Conservation (phyloP, 129 eudicot species). For the Helianthus tuberosus region DNA sequence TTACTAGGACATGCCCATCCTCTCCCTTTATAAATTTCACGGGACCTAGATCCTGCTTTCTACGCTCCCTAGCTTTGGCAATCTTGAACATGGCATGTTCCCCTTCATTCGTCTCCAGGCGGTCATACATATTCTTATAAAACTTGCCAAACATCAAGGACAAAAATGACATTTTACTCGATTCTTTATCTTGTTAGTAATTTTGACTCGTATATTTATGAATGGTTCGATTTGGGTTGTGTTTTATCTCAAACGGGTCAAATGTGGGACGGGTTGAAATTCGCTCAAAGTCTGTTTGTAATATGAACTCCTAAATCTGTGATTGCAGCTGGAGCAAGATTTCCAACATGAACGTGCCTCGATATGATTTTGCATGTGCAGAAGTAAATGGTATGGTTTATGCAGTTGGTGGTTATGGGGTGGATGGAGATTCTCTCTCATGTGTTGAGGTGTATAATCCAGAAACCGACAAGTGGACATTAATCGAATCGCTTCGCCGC, state of each 20-base stretch:
- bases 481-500: slow-evolving; percentile 73
- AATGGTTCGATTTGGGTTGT: background rate
- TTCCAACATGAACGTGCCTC: slow-evolving; percentile 73
- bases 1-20: too few species aligned
- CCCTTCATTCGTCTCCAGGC: too few species aligned
- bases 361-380: slow-evolving; percentile 90
- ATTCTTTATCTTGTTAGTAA: background rate
- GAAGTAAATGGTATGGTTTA: slow-evolving; percentile 79
- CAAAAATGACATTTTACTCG: too few species aligned
- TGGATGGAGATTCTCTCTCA: slow-evolving; percentile 70
- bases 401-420: slow-evolving; percentile 87
- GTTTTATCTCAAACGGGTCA: background rate
- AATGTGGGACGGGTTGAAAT: background rate
- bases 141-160: too few species aligned
- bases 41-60: too few species aligned
- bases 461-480: slow-evolving; percentile 61
- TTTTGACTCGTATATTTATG: background rate
- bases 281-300: background rate
- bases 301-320: background rate
- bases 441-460: slow-evolving; percentile 85
- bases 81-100: too few species aligned
- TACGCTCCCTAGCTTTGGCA: too few species aligned
- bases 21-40: too few species aligned
- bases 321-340: slow-evolving; percentile 87
- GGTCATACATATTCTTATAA: too few species aligned